Evolutionary conservation across 2,329 filamentous ascomycete genomes (phyloP).

Genomic region (Verticillium dahliae): DNA sequence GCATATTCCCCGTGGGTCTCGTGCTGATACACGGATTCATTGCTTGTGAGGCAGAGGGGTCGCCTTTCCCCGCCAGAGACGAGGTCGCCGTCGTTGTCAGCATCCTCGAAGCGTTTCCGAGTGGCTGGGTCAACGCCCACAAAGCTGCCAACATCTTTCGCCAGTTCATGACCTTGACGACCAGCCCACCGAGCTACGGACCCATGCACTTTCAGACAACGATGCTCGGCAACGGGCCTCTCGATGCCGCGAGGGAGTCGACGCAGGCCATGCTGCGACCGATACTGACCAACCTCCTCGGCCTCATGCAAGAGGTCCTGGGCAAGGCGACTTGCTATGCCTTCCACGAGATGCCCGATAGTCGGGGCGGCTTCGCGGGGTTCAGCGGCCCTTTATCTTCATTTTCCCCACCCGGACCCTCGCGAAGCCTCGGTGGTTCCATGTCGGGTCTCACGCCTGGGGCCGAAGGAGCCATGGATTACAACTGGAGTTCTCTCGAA

Average conservation of each 20-base stretch:
- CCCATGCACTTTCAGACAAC: conserved; percentile 9
- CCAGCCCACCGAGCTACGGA: conserved; percentile 11
- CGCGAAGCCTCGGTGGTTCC: neutral
- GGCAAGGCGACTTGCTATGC: conserved; percentile 24
- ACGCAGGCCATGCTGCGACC: conserved; percentile 13
- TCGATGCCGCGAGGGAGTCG: conserved; percentile 9
- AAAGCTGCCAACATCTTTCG: conserved; percentile 26
- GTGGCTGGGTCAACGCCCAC: conserved; percentile 24
- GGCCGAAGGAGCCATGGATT: conserved; percentile 6
- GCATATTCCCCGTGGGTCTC: conserved; percentile 28
- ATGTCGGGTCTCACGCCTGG: conserved; percentile 3
- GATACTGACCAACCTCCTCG: conserved; percentile 14
- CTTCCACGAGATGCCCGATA: conserved; percentile 12
- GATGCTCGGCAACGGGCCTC: neutral
- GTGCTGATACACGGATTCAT: conserved; percentile 30
- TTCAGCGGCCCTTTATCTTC: conserved; percentile 1
- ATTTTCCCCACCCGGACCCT: conserved; percentile 8
- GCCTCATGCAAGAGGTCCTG: conserved; percentile 23
- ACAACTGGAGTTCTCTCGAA: conserved; percentile 10
- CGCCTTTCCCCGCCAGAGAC: conserved; percentile 23
- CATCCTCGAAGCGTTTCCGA: conserved; percentile 30
- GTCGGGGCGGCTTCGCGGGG: conserved; percentile 3
- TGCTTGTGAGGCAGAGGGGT: conserved; percentile 17
- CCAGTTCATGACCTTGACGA: conserved; percentile 18
- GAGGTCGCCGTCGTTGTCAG: conserved; percentile 25